A percentile compares a stretch with the other conserved stretches of the same genome.
Conservation (phyloP, 2,329 filamentous ascomycete genomes). For the Diaporthe velutina region DNA sequence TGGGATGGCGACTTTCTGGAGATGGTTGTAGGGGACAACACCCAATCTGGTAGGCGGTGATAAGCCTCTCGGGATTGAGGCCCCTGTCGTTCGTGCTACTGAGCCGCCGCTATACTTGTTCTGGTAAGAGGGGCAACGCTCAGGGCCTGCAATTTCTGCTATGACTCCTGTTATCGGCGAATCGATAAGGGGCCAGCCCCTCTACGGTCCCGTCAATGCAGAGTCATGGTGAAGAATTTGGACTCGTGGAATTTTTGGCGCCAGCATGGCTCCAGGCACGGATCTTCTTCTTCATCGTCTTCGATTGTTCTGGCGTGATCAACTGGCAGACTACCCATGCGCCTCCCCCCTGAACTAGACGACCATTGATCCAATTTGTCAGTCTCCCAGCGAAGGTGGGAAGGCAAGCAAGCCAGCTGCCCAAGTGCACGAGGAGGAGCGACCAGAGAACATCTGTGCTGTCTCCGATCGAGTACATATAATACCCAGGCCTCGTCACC, state of each 20-base stretch:
- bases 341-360: neutral
- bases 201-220: conserved; percentile 18
- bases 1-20: conserved; percentile 27
- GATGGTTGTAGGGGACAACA: neutral
- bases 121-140: conserved; percentile 36
- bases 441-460: neutral
- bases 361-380: neutral
- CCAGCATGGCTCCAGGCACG: conserved; percentile 22
- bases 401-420: neutral
- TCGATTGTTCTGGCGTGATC: conserved; percentile 14
- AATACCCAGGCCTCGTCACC: conserved; percentile 19
- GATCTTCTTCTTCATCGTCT: conserved; percentile 8
- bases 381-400: neutral
- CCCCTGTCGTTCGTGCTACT: neutral
- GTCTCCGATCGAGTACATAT: conserved; percentile 1
- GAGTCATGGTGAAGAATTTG: conserved; percentile 22
- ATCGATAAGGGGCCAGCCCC: conserved; percentile 33
- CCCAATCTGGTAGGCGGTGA: conserved; percentile 36
- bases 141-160: conserved; percentile 25
- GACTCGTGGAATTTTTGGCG: conserved; percentile 17
- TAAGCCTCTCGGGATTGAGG: neutral
- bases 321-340: neutral
- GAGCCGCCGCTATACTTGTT: conserved; percentile 15
- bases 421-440: neutral
- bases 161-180: conserved; percentile 37